Conservation (phyloP, 805 yeast genomes). For the Ogataea nonfermentans region DNA sequence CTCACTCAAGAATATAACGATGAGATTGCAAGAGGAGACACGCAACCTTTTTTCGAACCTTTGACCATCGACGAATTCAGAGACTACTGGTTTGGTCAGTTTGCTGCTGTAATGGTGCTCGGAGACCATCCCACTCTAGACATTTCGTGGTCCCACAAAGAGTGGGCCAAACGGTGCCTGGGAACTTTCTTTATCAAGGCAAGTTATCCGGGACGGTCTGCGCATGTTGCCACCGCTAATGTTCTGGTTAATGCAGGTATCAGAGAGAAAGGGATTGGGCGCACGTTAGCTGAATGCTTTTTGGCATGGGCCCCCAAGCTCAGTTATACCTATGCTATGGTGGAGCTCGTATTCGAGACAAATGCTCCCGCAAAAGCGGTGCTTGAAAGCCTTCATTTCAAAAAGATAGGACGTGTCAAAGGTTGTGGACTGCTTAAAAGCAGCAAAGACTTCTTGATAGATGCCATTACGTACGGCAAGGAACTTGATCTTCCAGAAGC, state of each 20-base stretch:
- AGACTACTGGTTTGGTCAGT: constrained; percentile 83
- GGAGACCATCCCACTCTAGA: constrained; percentile 61
- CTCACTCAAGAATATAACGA: constrained; percentile 89
- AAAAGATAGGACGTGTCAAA: constrained; percentile 73
- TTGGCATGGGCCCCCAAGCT: constrained; percentile 88
- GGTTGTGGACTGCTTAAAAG: constrained; percentile 90
- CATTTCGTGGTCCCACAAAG: constrained; percentile 43
- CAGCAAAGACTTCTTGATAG: constrained; percentile 72
- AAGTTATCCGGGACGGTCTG: constrained; percentile 87
- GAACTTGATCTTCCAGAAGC: constrained; percentile 53
- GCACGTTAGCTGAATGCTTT: constrained; percentile 77
- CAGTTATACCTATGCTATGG: constrained; percentile 81
- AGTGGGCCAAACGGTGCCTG: constrained; percentile 91
- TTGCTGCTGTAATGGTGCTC: constrained; percentile 74
- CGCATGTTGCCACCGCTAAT: constrained; percentile 89
- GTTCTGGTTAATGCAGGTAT: constrained; percentile 91
- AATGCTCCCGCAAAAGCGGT: constrained; percentile 80
- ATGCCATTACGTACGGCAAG: constrained; percentile 80
- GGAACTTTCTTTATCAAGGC: constrained; percentile 87
- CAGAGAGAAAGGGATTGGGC: constrained; percentile 88
- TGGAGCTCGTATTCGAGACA: constrained; percentile 85
- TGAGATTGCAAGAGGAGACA: constrained; percentile 87
- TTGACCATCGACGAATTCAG: constrained; percentile 74
- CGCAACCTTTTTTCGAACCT: constrained; percentile 82
- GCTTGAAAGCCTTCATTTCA: constrained; percentile 73